A percentile compares a stretch with the other conserved stretches of the same genome.
Evolutionary conservation across 2,329 filamentous ascomycete species (phyloP).

Genomic region (Aspergillus sp.): DNA sequence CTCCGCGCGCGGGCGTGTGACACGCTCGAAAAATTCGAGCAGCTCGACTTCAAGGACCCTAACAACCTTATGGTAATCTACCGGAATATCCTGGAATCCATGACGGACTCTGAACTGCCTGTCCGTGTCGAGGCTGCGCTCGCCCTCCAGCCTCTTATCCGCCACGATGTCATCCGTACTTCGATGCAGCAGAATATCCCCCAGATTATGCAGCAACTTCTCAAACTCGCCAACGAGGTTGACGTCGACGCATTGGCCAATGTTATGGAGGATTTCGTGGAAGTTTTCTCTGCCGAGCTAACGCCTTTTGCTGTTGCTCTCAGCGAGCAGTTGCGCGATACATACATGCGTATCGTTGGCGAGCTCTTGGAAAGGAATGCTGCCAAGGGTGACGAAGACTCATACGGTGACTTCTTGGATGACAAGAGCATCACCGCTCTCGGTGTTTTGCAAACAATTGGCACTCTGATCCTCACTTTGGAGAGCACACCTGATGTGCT

Average conservation of each 20-base stretch:
- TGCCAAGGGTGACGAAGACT: conserved; percentile 72
- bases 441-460: conserved; percentile 95
- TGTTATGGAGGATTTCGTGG: conserved; percentile 99
- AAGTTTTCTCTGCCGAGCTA: conserved; percentile 94
- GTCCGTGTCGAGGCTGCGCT: conserved; percentile 93
- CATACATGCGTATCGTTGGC: conserved; percentile 88
- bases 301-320: conserved; percentile 96
- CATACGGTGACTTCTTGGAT: conserved; percentile 87
- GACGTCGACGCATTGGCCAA: conserved; percentile 96
- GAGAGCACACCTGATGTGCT: conserved; percentile 97
- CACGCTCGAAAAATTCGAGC: conserved; percentile 96
- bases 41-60: conserved; percentile 92
- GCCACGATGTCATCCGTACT: conserved; percentile 88
- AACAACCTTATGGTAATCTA: conserved; percentile 97
- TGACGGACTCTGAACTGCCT: conserved; percentile 90
- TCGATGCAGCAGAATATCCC: conserved; percentile 98
- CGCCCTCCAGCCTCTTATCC: conserved; percentile 90
- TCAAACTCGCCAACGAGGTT: conserved; percentile 96
- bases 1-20: conserved; percentile 93
- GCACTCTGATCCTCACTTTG: conserved; percentile 91
- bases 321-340: conserved; percentile 93
- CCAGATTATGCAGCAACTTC: conserved; percentile 97
- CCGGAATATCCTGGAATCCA: conserved; percentile 92
- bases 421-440: conserved; percentile 98
- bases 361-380: conserved; percentile 85